Conservation (phyloP, 2,329 filamentous ascomycete species). For the Pezicula rhizophila region DNA sequence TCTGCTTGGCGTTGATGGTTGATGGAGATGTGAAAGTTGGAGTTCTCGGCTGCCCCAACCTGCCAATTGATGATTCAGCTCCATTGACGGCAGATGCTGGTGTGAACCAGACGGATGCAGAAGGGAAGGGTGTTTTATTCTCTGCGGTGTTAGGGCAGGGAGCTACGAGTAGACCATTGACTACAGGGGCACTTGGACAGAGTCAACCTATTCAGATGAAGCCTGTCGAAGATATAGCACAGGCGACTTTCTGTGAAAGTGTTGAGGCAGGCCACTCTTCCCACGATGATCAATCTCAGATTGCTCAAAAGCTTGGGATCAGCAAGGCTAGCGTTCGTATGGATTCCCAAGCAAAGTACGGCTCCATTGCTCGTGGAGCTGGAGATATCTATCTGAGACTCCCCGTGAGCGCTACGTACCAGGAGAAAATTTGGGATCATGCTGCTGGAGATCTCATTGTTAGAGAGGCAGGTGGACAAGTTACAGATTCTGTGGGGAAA, state of each 20-base stretch:
- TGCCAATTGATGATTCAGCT: constrained; percentile 77
- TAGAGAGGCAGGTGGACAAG: constrained; percentile 83
- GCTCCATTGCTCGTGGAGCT: constrained; percentile 85
- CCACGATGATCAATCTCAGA: constrained; percentile 79
- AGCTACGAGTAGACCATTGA: constrained; percentile 71
- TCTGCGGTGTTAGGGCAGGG: constrained; percentile 75
- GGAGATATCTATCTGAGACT: constrained; percentile 92
- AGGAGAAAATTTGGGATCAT: constrained; percentile 99
- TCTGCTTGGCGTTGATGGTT: constrained; percentile 86
- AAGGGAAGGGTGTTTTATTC: constrained; percentile 81
- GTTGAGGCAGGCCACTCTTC: constrained; percentile 90
- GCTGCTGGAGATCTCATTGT: constrained; percentile 93
- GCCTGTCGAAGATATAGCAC: constrained; percentile 62
- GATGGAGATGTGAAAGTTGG: constrained; percentile 92
- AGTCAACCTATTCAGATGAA: constrained; percentile 73
- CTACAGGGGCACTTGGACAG: constrained; percentile 45
- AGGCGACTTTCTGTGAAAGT: constrained; percentile 92
- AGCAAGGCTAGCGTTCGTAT: constrained; percentile 85
- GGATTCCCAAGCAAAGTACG: constrained; percentile 98
- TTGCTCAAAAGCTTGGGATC: constrained; percentile 81
- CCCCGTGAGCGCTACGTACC: constrained; percentile 78
- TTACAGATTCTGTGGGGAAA: constrained; percentile 84
- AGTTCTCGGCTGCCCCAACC: constrained; percentile 90
- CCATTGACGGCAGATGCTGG: constrained; percentile 68
- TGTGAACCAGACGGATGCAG: constrained; percentile 64